A percentile compares a stretch with the other conserved stretches of the same genome.
Evolutionary conservation across 768 basidiomycete genomes (phyloP).

Genomic region (Dendrothele bispora): DNA sequence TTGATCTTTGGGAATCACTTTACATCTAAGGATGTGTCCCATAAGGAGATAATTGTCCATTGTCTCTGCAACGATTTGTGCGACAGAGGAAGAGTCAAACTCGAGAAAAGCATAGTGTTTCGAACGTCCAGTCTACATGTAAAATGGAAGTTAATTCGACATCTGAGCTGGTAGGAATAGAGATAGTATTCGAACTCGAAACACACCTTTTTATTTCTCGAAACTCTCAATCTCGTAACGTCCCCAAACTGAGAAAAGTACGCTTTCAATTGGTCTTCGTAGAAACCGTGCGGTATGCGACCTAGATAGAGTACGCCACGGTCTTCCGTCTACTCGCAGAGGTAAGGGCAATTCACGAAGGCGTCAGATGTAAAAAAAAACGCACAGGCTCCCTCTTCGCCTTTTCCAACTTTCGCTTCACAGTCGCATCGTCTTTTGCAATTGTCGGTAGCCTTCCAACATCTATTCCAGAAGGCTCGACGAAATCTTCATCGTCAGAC

Average conservation of each 20-base stretch:
- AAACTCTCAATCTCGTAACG: constrained; percentile 84
- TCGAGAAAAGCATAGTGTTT: constrained; percentile 98
- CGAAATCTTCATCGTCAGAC: constrained; percentile 78
- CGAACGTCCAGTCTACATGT: constrained; percentile 80
- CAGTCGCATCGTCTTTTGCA: constrained; percentile 82
- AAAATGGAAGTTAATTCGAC: not conserved
- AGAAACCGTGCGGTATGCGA: constrained; percentile 95
- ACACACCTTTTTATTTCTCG: constrained; percentile 87
- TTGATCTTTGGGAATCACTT: constrained; percentile 84
- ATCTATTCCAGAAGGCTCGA: constrained; percentile 59
- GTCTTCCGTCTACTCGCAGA: constrained; percentile 48
- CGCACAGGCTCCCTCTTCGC: constrained; percentile 69
- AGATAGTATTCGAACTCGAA: not conserved
- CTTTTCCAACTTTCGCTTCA: constrained; percentile 63
- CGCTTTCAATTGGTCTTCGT: constrained; percentile 88
- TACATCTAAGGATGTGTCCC: constrained; percentile 92
- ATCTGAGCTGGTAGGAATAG: not conserved
- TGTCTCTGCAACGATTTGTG: constrained; percentile 94
- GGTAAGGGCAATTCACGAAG: too few relatives aligned
- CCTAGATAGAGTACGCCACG: constrained; percentile 88
- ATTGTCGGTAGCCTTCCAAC: constrained; percentile 77
- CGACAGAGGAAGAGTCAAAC: constrained; percentile 86
- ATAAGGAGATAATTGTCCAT: constrained; percentile 98
- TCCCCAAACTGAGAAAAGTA: constrained; percentile 97
- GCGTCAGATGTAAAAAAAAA: too few relatives aligned